Conservation (phyloP, 257 asterid genomes). For the Gynochthodes officinalis region DNA sequence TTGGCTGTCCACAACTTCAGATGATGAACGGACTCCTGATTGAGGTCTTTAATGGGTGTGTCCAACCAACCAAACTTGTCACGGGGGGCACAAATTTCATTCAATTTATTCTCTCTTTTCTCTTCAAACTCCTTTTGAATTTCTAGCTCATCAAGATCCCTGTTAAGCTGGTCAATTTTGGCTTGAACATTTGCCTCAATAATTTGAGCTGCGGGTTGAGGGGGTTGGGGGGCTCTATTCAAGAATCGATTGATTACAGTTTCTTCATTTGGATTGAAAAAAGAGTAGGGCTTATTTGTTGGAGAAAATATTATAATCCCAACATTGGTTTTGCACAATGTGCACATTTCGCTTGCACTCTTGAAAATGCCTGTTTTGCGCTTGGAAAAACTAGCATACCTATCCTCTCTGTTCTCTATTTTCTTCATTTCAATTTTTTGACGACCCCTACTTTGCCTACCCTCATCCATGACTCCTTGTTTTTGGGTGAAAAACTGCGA, state of each 20-base stretch:
- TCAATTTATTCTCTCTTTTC: neutral
- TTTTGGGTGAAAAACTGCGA: too few relatives aligned
- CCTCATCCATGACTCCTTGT: neutral
- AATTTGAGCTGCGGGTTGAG: neutral
- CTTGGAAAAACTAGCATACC: neutral
- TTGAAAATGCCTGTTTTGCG: neutral
- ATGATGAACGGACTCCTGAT: neutral
- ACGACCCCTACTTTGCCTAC: neutral
- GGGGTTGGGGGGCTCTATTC: too few relatives aligned
- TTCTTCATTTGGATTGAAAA: neutral
- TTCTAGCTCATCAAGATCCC: neutral
- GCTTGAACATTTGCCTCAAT: neutral
- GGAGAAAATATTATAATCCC: neutral
- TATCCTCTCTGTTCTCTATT: neutral
- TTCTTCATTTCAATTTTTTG: conserved; percentile 4
- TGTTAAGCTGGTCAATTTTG: neutral
- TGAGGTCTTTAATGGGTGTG: neutral
- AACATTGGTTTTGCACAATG: neutral
- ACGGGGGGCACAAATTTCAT: neutral
- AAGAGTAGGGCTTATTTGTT: neutral
- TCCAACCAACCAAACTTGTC: neutral
- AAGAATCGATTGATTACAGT: neutral
- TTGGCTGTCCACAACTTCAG: neutral
- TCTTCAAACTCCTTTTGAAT: neutral
- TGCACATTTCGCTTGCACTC: neutral